These are phyloP conservation scores for Penicillium sp. DNA, from an alignment of 2,329 filamentous ascomycete genomes.

Conservation along the genomic window DNA sequence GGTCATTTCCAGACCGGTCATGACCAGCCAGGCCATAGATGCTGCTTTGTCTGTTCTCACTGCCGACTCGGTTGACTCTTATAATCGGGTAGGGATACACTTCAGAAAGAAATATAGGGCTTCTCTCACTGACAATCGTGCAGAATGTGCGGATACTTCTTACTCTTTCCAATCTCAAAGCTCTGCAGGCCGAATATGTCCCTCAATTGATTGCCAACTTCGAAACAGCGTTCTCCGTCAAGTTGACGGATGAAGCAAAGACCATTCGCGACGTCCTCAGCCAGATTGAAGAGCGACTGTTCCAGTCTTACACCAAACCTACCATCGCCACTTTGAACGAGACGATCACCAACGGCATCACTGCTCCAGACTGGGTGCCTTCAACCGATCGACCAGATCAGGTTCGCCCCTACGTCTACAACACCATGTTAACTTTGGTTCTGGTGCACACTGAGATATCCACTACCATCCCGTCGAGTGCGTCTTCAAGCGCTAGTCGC, in stretches of 20 bases:
- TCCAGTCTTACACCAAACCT: conserved; percentile 84
- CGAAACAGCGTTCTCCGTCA: conserved; percentile 88
- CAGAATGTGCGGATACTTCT: conserved; percentile 89
- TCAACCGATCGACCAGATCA: conserved; percentile 56
- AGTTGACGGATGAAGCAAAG: conserved; percentile 86
- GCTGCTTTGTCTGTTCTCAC: conserved; percentile 39
- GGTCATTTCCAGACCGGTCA: conserved; percentile 43
- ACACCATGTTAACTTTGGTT: conserved; percentile 75
- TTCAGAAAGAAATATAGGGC: not conserved
- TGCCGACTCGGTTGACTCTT: conserved; percentile 49
- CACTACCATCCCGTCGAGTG: conserved; percentile 65
- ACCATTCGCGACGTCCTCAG: conserved; percentile 83
- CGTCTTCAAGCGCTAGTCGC: conserved; percentile 65
- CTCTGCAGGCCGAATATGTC: conserved; percentile 73
- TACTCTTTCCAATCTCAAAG: conserved; percentile 85
- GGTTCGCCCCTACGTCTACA: conserved; percentile 84
- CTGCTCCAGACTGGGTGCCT: conserved; percentile 65
- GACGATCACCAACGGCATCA: conserved; percentile 69
- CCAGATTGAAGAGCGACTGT: conserved; percentile 86
- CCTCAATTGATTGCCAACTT: conserved; percentile 87
- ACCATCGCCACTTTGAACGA: conserved; percentile 60
- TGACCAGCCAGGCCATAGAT: conserved; percentile 27
- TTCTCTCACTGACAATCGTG: conserved; percentile 13
- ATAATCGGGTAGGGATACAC: conserved; percentile 47
- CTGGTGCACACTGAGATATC: conserved; percentile 86